Conservation (phyloP, 1,139 yeast genomes). For the Ogataea hybrid region DNA sequence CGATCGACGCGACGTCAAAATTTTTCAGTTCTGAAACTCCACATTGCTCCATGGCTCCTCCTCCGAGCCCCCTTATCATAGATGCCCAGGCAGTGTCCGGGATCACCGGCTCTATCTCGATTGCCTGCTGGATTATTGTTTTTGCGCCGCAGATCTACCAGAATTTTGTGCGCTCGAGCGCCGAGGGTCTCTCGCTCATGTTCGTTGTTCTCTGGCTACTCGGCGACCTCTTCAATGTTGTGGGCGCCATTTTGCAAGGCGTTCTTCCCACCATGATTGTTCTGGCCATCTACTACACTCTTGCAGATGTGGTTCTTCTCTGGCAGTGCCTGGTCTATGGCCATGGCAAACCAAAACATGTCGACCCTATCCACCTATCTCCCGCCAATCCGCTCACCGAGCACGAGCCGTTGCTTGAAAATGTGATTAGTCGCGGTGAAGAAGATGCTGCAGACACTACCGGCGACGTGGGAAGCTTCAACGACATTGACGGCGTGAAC, state of each 20-base stretch:
- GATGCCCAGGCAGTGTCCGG: slow-evolving; percentile 84
- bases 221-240: slow-evolving; percentile 88
- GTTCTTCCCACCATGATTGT: slow-evolving; percentile 91
- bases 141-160: slow-evolving; percentile 97
- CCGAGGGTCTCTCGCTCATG: slow-evolving; percentile 81
- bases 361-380: slow-evolving; percentile 77
- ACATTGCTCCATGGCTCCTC: slow-evolving; percentile 43
- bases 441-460: slow-evolving; percentile 20
- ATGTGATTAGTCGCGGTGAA: slow-evolving; percentile 29
- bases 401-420: slow-evolving; percentile 41
- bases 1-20: slow-evolving; percentile 9
- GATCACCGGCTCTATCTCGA: slow-evolving; percentile 85
- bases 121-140: slow-evolving; percentile 97
- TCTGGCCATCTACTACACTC: slow-evolving; percentile 84
- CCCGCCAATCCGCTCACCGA: slow-evolving; percentile 88
- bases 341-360: slow-evolving; percentile 42
- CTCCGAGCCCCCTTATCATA: slow-evolving; percentile 59
- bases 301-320: slow-evolving; percentile 81
- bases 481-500: slow-evolving; percentile 33
- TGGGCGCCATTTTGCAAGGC: slow-evolving; percentile 85
- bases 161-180: slow-evolving; percentile 75
- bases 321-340: slow-evolving; percentile 81
- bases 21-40: slow-evolving; percentile 3
- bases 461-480: slow-evolving; percentile 26
- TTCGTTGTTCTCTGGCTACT: slow-evolving; percentile 84